Evolutionary conservation across 2,329 filamentous ascomycete genomes (phyloP).

Genomic region (Oidium heveae): DNA sequence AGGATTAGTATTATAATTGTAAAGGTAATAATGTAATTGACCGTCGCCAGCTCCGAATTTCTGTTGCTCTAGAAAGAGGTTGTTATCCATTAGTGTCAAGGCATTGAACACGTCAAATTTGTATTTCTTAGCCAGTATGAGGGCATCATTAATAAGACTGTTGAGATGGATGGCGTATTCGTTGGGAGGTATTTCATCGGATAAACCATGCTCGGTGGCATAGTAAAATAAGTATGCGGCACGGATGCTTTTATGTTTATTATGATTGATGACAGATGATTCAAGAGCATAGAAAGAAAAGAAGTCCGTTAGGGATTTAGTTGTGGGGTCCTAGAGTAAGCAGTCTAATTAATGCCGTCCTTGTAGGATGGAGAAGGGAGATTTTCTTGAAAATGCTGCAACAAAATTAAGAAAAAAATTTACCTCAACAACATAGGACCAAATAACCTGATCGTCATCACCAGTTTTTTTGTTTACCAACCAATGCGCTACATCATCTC

Average conservation of each 20-base stretch:
- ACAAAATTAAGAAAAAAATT: not conserved
- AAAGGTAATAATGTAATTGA: constrained; percentile 88
- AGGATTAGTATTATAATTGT: constrained; percentile 81
- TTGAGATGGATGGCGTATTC: constrained; percentile 62
- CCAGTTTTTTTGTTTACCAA: constrained; percentile 43
- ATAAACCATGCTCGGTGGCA: constrained; percentile 37
- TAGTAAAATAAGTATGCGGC: constrained; percentile 98
- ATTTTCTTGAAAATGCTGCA: not conserved
- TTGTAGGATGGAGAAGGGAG: not conserved
- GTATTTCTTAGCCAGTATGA: constrained; percentile 61
- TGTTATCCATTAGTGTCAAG: constrained; percentile 80
- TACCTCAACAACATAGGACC: constrained; percentile 68
- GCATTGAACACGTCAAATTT: constrained; percentile 96
- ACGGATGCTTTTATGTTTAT: constrained; percentile 53
- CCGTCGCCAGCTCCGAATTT: constrained; percentile 91
- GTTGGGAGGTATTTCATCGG: constrained; percentile 23
- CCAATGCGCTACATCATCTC: constrained; percentile 73
- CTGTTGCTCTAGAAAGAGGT: constrained; percentile 73
- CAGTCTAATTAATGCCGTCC: not conserved
- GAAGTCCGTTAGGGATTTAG: constrained; percentile 65
- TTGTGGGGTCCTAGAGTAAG: constrained; percentile 21
- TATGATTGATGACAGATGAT: constrained; percentile 67
- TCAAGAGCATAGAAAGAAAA: constrained; percentile 93
- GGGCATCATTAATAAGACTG: constrained; percentile 53
- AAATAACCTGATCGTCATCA: constrained; percentile 60